These are phyloP conservation scores for Circinella minor DNA, from an alignment of 371 early-diverging fungal species.

Conservation along the genomic window DNA sequence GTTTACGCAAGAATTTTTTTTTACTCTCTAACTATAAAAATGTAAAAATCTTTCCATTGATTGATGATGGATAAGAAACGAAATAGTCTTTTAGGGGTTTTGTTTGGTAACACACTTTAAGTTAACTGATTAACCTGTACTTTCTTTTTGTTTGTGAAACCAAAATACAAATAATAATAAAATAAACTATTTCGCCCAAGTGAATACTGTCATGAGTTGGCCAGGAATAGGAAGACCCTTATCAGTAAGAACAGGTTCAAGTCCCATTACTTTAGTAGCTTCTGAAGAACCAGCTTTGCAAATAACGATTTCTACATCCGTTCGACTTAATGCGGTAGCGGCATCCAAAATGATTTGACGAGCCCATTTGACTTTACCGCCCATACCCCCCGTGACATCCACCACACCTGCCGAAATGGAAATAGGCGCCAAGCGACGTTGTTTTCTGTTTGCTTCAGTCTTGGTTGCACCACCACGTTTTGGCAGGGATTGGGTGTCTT, in stretches of 20 bases:
- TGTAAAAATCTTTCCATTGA: too few species aligned
- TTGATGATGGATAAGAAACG: too few species aligned
- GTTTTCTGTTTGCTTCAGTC: constrained; percentile 8
- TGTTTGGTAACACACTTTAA: too few species aligned
- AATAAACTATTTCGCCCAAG: constrained; percentile 5
- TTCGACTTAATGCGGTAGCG: constrained; percentile 6
- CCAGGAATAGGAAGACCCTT: constrained; percentile 14
- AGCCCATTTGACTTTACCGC: constrained; percentile 49
- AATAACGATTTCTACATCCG: constrained; percentile 32
- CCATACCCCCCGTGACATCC: constrained; percentile 57
- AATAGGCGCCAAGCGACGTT: not conserved
- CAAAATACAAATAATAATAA: not conserved
- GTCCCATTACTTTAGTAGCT: constrained; percentile 26
- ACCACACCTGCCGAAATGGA: constrained; percentile 2
- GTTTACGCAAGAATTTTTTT: too few species aligned
- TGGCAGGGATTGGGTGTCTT: not conserved
- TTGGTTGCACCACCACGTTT: constrained; percentile 13
- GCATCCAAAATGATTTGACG: constrained; percentile 32
- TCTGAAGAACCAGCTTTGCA: constrained; percentile 38
- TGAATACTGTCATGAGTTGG: constrained; percentile 31
- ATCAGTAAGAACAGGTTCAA: constrained; percentile 22
- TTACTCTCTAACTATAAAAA: too few species aligned
- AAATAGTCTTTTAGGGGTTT: too few species aligned
- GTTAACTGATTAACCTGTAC: too few species aligned
- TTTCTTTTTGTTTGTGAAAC: not conserved